These are phyloP conservation scores for Phlyctochytrium arcticum DNA, from an alignment of 192 early-diverging fungal species.

Conservation along the genomic window DNA sequence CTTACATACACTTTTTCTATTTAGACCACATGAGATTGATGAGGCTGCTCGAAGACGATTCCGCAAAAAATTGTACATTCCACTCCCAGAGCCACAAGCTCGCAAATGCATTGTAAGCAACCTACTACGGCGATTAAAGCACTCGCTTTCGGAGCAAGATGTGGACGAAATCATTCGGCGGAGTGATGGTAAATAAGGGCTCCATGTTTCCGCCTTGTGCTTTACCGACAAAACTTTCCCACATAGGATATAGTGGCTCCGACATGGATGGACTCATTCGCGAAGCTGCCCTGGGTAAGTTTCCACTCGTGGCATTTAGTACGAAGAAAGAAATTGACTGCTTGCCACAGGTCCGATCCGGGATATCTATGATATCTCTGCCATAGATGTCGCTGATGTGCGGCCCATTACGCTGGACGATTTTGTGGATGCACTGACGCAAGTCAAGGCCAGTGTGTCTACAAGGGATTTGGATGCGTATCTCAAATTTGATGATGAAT, in stretches of 20 bases:
- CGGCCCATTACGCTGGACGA: constrained; percentile 69
- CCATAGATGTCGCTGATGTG: constrained; percentile 59
- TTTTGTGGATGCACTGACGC: constrained; percentile 75
- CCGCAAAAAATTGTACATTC: constrained; percentile 73
- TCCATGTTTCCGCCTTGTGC: neutral
- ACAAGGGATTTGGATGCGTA: constrained; percentile 75
- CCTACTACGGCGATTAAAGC: constrained; percentile 53
- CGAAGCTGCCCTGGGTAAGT: constrained; percentile 48
- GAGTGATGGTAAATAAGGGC: constrained; percentile 53
- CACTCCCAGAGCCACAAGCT: constrained; percentile 73
- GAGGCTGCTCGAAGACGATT: constrained; percentile 77
- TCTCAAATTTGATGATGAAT: constrained; percentile 66
- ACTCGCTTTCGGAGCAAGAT: constrained; percentile 56
- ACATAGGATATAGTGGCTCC: constrained; percentile 72
- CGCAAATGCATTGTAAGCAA: constrained; percentile 61
- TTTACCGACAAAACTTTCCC: neutral
- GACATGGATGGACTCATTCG: constrained; percentile 85
- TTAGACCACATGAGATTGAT: constrained; percentile 87
- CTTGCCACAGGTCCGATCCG: constrained; percentile 59
- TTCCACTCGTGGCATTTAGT: neutral
- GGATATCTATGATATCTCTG: constrained; percentile 55
- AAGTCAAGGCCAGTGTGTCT: constrained; percentile 82
- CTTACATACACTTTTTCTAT: no score
- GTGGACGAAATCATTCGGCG: constrained; percentile 55
- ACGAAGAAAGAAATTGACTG: neutral